phyloP scores from a whole-genome alignment of 2,329 filamentous ascomycete genomes.

The Triangularia verruculosa region DNA sequence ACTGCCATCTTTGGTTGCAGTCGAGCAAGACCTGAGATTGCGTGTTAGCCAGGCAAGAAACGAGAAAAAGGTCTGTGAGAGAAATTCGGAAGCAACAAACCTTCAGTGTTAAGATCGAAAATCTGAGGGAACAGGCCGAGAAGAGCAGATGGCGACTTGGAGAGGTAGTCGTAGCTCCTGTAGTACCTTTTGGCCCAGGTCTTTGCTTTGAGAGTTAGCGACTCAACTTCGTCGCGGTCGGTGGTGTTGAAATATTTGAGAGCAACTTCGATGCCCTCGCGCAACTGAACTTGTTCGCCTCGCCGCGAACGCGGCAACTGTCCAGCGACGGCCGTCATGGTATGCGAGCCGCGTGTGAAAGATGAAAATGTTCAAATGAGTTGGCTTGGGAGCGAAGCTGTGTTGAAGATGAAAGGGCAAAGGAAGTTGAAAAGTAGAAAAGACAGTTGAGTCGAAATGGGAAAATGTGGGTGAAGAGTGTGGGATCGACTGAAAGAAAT shows the following conservation, averaged over 20 bases:
- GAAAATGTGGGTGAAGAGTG: neutral
- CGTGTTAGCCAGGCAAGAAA: constrained; percentile 4
- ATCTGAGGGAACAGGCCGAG: constrained; percentile 22
- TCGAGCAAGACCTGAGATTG: constrained; percentile 16
- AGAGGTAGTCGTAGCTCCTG: constrained; percentile 17
- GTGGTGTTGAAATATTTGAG: constrained; percentile 31
- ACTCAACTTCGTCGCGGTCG: constrained; percentile 12
- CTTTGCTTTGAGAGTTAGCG: constrained; percentile 22
- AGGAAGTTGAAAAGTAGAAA: neutral
- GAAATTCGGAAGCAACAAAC: constrained; percentile 5
- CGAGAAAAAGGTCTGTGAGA: neutral
- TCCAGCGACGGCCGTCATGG: neutral
- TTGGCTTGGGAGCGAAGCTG: neutral
- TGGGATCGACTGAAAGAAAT: neutral
- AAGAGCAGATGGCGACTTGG: constrained; percentile 18
- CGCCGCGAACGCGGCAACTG: constrained; percentile 11
- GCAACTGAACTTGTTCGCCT: constrained; percentile 16
- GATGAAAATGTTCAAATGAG: neutral
- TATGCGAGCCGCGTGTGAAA: neutral
- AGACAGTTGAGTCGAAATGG: neutral
- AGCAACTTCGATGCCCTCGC: constrained; percentile 26
- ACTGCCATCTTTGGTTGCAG: constrained; percentile 13
- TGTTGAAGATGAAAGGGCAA: neutral
- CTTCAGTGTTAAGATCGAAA: constrained; percentile 23
- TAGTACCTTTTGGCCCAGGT: constrained; percentile 24